phyloP scores from a whole-genome alignment of 2,329 filamentous ascomycete genomes.

The Alternaria sp. region DNA sequence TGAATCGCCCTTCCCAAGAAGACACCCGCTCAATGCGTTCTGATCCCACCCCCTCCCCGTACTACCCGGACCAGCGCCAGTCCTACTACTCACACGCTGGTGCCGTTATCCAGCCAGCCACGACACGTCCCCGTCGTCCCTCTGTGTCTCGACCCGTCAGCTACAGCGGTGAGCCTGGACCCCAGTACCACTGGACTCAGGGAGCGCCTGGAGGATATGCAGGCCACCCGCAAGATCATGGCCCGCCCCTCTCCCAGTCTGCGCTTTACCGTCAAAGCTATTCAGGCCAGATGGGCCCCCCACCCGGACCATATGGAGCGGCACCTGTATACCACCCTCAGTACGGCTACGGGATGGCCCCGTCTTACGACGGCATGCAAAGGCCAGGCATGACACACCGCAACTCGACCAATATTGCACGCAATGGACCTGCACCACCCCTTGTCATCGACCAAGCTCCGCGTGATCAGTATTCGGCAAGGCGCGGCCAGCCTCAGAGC shows the following conservation, averaged over 20 bases:
- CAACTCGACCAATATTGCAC: conserved; percentile 30
- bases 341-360: conserved; percentile 26
- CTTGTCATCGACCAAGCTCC: conserved; percentile 36
- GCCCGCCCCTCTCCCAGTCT: conserved; percentile 45
- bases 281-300: conserved; percentile 21
- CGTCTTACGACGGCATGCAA: conserved; percentile 31
- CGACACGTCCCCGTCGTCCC: conserved; percentile 37
- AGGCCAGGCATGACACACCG: conserved; percentile 34
- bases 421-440: conserved; percentile 23
- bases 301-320: conserved; percentile 27
- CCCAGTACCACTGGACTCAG: conserved; percentile 26
- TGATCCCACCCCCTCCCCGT: conserved; percentile 38
- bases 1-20: conserved; percentile 35
- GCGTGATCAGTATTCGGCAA: conserved; percentile 38
- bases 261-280: conserved; percentile 34
- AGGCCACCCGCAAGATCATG: conserved; percentile 34
- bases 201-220: conserved; percentile 26
- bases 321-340: conserved; percentile 23
- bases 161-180: conserved; percentile 40
- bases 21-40: conserved; percentile 42
- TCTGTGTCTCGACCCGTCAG: conserved; percentile 45
- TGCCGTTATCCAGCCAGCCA: conserved; percentile 41
- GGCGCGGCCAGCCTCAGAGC: conserved; percentile 31
- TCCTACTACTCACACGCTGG: conserved; percentile 35
- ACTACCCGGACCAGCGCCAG: conserved; percentile 33